Percentiles rank a stretch among this genome's conserved stretches.
These are phyloP conservation scores for Babesia caballi DNA, from an alignment of 169 alveolate species.

Conservation along the genomic window DNA sequence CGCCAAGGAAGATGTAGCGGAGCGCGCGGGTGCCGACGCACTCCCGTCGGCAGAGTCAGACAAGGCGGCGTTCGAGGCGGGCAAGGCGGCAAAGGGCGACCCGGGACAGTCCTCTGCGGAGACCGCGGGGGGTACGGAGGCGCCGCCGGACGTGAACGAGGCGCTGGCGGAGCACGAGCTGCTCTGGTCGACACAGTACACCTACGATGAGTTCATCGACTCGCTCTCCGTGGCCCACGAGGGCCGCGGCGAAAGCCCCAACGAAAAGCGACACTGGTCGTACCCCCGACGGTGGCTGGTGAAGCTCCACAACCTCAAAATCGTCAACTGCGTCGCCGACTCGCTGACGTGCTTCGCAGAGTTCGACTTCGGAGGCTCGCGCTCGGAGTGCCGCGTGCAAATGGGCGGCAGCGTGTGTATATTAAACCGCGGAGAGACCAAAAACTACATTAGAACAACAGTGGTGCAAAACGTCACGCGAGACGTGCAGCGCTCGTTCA, in stretches of 20 bases:
- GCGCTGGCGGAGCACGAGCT: constrained; percentile 65
- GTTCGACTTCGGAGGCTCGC: constrained; percentile 74
- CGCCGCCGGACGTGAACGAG: constrained; percentile 34
- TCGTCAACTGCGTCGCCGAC: constrained; percentile 64
- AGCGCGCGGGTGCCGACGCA: not conserved
- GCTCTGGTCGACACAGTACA: constrained; percentile 70
- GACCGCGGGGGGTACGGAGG: not conserved
- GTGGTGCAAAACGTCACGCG: constrained; percentile 74
- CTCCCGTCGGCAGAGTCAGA: not conserved
- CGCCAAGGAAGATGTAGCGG: constrained; percentile 2
- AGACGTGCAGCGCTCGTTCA: constrained; percentile 72
- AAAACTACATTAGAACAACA: constrained; percentile 78
- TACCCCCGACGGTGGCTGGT: constrained; percentile 75
- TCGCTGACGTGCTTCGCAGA: constrained; percentile 73
- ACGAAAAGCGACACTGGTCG: constrained; percentile 70
- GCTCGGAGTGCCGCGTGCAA: constrained; percentile 76
- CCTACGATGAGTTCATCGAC: constrained; percentile 71
- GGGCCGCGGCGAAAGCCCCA: constrained; percentile 71
- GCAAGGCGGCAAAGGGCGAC: not conserved
- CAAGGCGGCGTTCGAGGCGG: not conserved
- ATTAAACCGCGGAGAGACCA: constrained; percentile 73
- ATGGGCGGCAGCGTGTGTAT: constrained; percentile 70
- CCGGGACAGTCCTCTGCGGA: not conserved
- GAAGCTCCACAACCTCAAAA: constrained; percentile 65
- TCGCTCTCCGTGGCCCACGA: constrained; percentile 59